Conservation (phyloP, 1,284 basidiomycete genomes). For the Cutaneotrichosporon arboriforme region DNA sequence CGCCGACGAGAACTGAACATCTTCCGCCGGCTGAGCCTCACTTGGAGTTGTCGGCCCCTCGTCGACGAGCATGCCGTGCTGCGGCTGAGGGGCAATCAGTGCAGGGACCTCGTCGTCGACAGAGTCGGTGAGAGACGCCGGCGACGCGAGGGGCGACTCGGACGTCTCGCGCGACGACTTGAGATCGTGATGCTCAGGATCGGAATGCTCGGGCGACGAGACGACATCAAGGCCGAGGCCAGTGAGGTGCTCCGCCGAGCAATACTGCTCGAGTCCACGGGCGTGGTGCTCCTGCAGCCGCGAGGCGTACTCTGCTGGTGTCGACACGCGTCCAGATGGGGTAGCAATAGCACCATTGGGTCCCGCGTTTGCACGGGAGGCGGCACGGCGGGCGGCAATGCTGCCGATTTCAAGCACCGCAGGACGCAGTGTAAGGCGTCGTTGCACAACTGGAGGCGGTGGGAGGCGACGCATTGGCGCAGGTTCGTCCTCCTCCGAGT, state of each 20-base stretch:
- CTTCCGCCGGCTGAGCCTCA: neutral
- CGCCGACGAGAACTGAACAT: slow-evolving; percentile 17
- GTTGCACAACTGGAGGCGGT: neutral
- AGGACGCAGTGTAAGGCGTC: slow-evolving; percentile 22
- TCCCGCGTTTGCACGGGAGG: slow-evolving; percentile 1
- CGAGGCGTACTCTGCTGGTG: slow-evolving; percentile 31
- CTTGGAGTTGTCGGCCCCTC: neutral
- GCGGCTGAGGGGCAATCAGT: neutral
- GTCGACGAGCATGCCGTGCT: neutral
- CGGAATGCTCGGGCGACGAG: neutral
- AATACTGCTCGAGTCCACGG: slow-evolving; percentile 26
- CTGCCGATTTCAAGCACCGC: slow-evolving; percentile 22
- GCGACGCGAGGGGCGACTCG: neutral
- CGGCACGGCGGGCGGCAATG: slow-evolving; percentile 16
- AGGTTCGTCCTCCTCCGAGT: slow-evolving; percentile 30
- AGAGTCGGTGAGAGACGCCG: neutral
- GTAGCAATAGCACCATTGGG: neutral
- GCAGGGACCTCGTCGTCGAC: neutral
- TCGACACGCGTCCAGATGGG: neutral
- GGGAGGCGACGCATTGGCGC: neutral
- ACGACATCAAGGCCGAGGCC: neutral
- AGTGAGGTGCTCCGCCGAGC: slow-evolving; percentile 3
- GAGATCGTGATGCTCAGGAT: neutral
- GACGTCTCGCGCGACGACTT: neutral
- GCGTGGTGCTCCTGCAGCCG: slow-evolving; percentile 40